These are phyloP conservation scores for Saccharomycopsis phalli DNA, from an alignment of 1,139 yeast genomes.

Conservation along the genomic window DNA sequence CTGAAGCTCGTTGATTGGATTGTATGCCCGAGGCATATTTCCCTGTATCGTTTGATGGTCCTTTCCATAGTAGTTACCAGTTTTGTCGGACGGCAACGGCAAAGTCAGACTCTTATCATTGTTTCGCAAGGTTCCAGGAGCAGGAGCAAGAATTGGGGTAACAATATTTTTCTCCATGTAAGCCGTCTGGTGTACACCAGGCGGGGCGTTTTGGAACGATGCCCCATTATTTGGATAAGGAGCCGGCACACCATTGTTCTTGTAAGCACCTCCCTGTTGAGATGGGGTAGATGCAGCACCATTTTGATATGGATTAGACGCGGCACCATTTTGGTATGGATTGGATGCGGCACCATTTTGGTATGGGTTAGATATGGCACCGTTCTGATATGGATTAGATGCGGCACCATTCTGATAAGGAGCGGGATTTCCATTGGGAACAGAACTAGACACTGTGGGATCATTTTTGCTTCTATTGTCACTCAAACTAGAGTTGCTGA, in stretches of 20 bases:
- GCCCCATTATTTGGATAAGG: no score
- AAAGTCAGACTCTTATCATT: not conserved
- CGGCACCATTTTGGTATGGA: not conserved
- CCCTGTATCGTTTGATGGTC: no score
- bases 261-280: not conserved
- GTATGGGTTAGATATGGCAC: not conserved
- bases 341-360: not conserved
- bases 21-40: no score
- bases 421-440: not conserved
- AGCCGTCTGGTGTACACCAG: not conserved
- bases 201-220: no score
- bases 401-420: not conserved
- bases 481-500: slow-evolving; percentile 9
- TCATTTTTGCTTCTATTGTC: not conserved
- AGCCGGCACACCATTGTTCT: not conserved
- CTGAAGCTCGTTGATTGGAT: no score
- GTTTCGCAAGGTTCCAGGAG: not conserved
- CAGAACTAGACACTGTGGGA: no score
- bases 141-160: not conserved
- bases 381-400: not conserved
- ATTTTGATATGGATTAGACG: not conserved
- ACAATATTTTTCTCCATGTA: no score
- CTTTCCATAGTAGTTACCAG: no score
- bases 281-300: slow-evolving; percentile 4
- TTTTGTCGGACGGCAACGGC: not conserved